These are phyloP conservation scores for cucumber (Cucumis sativus) DNA, from an alignment of 306 rosid genomes.

Conservation along the genomic window DNA sequence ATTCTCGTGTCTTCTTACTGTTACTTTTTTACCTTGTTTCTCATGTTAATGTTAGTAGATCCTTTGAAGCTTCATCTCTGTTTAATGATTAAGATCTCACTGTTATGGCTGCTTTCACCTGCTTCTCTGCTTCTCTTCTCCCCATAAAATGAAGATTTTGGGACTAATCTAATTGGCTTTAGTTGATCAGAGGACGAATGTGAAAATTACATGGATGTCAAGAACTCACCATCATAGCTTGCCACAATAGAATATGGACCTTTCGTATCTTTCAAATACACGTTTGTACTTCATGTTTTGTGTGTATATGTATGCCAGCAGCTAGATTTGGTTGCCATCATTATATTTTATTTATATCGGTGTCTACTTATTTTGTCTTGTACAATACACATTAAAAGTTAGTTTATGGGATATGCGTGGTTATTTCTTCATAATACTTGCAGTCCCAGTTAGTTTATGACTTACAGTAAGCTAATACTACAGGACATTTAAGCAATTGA, in stretches of 20 bases:
- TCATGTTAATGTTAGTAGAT: background rate
- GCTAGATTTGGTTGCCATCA: background rate
- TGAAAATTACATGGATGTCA: background rate
- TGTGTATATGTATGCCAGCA: background rate
- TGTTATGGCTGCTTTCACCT: background rate
- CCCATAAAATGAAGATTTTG: background rate
- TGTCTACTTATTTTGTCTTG: background rate
- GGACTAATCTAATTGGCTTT: background rate
- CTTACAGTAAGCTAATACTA: conserved; percentile 4
- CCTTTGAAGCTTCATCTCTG: background rate
- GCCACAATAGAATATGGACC: background rate
- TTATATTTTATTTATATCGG: background rate
- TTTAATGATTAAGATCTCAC: background rate
- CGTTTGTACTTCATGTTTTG: background rate
- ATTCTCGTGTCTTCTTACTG: background rate
- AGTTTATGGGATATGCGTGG: background rate
- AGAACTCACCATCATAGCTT: background rate
- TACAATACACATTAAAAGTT: background rate
- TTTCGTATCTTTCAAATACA: background rate
- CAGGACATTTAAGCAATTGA: conserved; percentile 48
- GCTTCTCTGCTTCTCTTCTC: background rate
- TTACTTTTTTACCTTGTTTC: background rate
- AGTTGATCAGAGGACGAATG: background rate
- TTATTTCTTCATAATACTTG: background rate
- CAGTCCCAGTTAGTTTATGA: background rate